A percentile compares a stretch with the other conserved stretches of the same genome.
Conservation (phyloP, 202 grass and related monocot genomes). For the Elaeis oleifera region DNA sequence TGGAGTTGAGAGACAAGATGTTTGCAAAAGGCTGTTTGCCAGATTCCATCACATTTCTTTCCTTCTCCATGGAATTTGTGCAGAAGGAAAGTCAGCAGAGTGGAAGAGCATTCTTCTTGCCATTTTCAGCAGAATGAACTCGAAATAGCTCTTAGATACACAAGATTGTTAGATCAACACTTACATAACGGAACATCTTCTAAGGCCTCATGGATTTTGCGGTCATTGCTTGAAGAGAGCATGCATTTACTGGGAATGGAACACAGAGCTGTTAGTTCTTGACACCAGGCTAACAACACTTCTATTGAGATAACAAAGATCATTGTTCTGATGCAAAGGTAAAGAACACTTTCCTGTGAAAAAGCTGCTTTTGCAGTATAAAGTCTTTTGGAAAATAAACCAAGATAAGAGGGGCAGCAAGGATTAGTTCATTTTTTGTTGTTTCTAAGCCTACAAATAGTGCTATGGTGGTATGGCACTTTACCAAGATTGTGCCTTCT, state of each 20-base stretch:
- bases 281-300: too few species aligned
- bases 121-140: conserved; percentile 44
- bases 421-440: too few species aligned
- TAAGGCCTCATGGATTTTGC: conserved; percentile 40
- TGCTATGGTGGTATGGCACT: too few species aligned
- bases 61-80: conserved; percentile 80
- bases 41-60: conserved; percentile 50
- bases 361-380: too few species aligned
- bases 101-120: conserved; percentile 37
- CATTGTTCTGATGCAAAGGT: too few species aligned
- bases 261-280: conserved; percentile 15
- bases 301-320: too few species aligned
- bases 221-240: conserved; percentile 36
- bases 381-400: too few species aligned
- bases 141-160: conserved; percentile 35
- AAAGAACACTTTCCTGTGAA: too few species aligned
- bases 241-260: conserved; percentile 6
- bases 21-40: conserved; percentile 33
- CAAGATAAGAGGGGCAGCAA: too few species aligned
- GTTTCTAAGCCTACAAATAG: too few species aligned
- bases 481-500: too few species aligned
- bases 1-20: conserved; percentile 59
- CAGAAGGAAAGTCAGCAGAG: conserved; percentile 40
- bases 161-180: conserved; percentile 39
- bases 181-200: conserved; percentile 27